Percentiles rank a stretch among this genome's conserved stretches.
phyloP scores from a whole-genome alignment of 2,329 filamentous ascomycete genomes.

The Aspergillus aculeatus region DNA sequence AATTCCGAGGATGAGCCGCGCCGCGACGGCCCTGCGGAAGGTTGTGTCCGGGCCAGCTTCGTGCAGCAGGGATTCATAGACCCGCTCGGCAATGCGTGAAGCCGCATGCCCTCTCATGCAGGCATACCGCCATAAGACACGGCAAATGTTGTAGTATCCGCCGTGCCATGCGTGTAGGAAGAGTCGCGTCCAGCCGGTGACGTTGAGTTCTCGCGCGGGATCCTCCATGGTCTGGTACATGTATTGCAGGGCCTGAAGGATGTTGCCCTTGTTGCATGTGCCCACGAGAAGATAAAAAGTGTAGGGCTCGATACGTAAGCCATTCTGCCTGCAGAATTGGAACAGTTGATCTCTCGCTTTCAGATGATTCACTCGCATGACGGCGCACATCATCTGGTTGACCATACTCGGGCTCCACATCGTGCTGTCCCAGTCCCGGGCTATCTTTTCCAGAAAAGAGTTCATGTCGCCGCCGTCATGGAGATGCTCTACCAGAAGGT shows the following conservation, averaged over 20 bases:
- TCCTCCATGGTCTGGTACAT: constrained; percentile 23
- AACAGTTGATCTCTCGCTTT: constrained; percentile 31
- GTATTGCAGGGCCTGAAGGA: constrained; percentile 22
- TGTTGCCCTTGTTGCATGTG: constrained; percentile 26
- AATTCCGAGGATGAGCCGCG: constrained; percentile 37
- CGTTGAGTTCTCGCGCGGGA: constrained; percentile 19
- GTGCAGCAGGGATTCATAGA: constrained; percentile 33
- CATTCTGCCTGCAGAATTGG: constrained; percentile 29
- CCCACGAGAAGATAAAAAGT: constrained; percentile 32
- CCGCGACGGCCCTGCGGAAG: constrained; percentile 27
- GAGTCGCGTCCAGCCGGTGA: constrained; percentile 36
- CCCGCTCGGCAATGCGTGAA: constrained; percentile 32
- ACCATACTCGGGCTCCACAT: constrained; percentile 40
- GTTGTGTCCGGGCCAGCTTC: constrained; percentile 19
- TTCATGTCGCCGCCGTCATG: constrained; percentile 33
- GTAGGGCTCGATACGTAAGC: constrained; percentile 26
- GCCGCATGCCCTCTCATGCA: constrained; percentile 38
- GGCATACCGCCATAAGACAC: constrained; percentile 50
- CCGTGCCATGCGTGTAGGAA: constrained; percentile 43
- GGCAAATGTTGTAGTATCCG: constrained; percentile 43
- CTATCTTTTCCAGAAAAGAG: constrained; percentile 40
- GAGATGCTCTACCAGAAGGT: constrained; percentile 35
- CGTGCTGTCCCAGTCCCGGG: constrained; percentile 32
- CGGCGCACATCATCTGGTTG: constrained; percentile 40
- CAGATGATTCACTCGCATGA: constrained; percentile 26